phyloP scores from a whole-genome alignment of 176 grass and related monocot genomes.

The Carex littledalei region DNA sequence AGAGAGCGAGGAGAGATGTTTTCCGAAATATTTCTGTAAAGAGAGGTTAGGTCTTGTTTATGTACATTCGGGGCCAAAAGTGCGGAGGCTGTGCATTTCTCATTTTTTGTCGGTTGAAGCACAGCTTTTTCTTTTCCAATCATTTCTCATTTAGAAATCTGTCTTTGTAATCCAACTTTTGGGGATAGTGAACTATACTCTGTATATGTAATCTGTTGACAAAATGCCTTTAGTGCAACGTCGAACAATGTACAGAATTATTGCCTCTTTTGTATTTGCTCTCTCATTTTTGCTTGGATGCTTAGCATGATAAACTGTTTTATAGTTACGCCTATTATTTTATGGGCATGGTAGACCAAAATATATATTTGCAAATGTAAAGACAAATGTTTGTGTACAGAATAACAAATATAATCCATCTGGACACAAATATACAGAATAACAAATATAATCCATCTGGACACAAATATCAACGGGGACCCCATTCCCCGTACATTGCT shows the following conservation, averaged over 20 bases:
- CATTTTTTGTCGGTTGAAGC: not conserved
- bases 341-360: not conserved
- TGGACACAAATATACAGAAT: too few species aligned
- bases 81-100: not conserved
- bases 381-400: not conserved
- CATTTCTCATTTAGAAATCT: not conserved
- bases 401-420: too few species aligned
- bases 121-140: not conserved
- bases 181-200: not conserved
- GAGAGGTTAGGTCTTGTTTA: not conserved
- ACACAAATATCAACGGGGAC: too few species aligned
- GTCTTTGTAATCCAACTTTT: not conserved
- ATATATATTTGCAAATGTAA: not conserved
- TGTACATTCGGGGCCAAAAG: not conserved
- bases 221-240: slow-evolving; percentile 3
- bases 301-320: not conserved
- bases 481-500: too few species aligned
- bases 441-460: too few species aligned
- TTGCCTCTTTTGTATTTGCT: not conserved
- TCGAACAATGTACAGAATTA: not conserved
- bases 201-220: slow-evolving; percentile 9
- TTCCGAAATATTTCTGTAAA: not conserved
- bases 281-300: not conserved
- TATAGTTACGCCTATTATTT: not conserved
- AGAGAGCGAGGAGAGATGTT: not conserved